A percentile compares a stretch with the other conserved stretches of the same genome.
phyloP scores from a whole-genome alignment of 768 basidiomycete genomes.

The Dentipellis fragilis region DNA sequence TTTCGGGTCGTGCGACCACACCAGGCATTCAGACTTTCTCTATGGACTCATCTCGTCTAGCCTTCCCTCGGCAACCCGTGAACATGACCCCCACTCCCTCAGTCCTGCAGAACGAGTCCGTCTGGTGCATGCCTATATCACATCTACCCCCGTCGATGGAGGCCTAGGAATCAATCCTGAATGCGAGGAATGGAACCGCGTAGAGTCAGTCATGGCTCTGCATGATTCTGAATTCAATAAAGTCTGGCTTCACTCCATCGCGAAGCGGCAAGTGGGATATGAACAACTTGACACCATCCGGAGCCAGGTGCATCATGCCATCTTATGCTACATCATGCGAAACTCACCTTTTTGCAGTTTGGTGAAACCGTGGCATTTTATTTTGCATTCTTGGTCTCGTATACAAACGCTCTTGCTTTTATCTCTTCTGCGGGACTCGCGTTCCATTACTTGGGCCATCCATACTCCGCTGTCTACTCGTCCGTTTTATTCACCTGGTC shows the following conservation, averaged over 20 bases:
- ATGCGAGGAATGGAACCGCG: constrained; percentile 63
- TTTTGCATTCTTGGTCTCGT: constrained; percentile 80
- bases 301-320: constrained; percentile 44
- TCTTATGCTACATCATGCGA: constrained; percentile 7
- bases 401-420: constrained; percentile 70
- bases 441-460: constrained; percentile 59
- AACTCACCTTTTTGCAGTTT: constrained; percentile 33
- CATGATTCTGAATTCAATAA: constrained; percentile 81
- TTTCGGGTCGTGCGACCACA: not conserved
- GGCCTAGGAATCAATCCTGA: constrained; percentile 77
- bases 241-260: constrained; percentile 71
- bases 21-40: constrained; percentile 67
- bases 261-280: constrained; percentile 49
- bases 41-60: constrained; percentile 57
- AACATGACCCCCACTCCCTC: constrained; percentile 35
- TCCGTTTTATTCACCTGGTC: constrained; percentile 75
- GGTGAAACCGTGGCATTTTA: constrained; percentile 81
- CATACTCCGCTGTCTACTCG: constrained; percentile 75
- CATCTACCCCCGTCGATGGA: constrained; percentile 62
- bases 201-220: constrained; percentile 73
- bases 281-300: constrained; percentile 61
- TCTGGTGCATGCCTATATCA: constrained; percentile 64
- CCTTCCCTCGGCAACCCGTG: constrained; percentile 29
- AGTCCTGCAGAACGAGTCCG: constrained; percentile 73
- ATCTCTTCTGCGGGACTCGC: constrained; percentile 62